Evolutionary conservation across 768 basidiomycete species (phyloP), one percentile per base, ranked within the genome.

Genomic region (Boletus coccyginus): DNA sequence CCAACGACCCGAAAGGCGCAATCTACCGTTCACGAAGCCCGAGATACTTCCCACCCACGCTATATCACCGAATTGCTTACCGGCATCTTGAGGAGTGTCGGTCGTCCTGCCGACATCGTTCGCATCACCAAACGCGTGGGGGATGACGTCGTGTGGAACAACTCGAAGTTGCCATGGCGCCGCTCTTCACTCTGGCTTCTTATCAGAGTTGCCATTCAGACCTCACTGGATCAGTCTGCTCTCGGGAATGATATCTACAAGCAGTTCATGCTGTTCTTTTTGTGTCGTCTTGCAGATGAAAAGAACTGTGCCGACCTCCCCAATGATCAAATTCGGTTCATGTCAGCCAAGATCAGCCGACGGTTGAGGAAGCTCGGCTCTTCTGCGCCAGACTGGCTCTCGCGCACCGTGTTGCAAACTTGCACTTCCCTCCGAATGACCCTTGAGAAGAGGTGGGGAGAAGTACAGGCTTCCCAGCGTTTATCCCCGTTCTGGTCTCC

Each of bases 41-140:
- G 55, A 12, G 68, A 68, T 16, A 67, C 67, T 0, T 12, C 68
- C 0, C 58, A 81, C 58, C 78, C 78, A 9, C 74, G 73, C 1
- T 80, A 79, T 38, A 78, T 83, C 56, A 77, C 78, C 2, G 70
- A 78, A 41, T 62, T 83, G 7, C 69, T 83, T 13, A 72, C 72
- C 3, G 75, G 74, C 19, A 78, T 84, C 56, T 64, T 81, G 11
- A 67, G 73, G 6, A 75, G 72, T 8, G 60, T 74, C 19, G 67
- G 67, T 39, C 35, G 31, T 4, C 62, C 65, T 6, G 62, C 62
- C 8, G 43, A 56, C 2, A 29, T 67, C 13, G 27, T 44, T 43
- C 62, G 67, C 8, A 69, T 75, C 35, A 63, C 50, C 13, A 75
- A 75, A 53, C 70, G 73, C 7, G 50, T 73, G 9, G 55, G 58